Conservation (phyloP, 2,329 filamentous ascomycete genomes). For the Pyrenochaeta sp. region DNA sequence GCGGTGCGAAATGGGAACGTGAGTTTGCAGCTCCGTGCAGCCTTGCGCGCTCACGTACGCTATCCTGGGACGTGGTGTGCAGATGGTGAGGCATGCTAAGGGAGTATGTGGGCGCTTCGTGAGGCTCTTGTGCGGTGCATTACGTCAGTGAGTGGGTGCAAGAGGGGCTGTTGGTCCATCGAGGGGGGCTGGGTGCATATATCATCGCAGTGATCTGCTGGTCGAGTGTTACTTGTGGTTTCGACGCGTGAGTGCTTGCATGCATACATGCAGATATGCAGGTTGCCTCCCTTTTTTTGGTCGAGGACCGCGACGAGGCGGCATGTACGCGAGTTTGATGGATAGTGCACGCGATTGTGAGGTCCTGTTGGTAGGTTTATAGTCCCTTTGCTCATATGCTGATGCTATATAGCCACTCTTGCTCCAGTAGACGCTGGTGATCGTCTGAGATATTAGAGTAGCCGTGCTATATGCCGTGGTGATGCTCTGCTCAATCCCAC, state of each 20-base stretch:
- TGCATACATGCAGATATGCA: constrained; percentile 1
- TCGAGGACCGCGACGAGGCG: constrained; percentile 34
- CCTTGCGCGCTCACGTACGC: constrained; percentile 10
- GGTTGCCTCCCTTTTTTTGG: constrained; percentile 18
- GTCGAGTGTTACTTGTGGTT: constrained; percentile 22
- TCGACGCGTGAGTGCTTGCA: constrained; percentile 22
- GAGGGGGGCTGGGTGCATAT: constrained; percentile 5
- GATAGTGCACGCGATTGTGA: constrained; percentile 12
- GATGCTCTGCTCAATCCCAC: constrained; percentile 8
- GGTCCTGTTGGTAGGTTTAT: constrained; percentile 9
- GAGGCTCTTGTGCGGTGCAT: constrained; percentile 5
- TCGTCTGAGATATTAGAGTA: not conserved
- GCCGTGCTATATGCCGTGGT: not conserved
- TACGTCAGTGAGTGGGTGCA: constrained; percentile 4
- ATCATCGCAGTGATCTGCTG: constrained; percentile 5
- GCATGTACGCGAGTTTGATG: constrained; percentile 31
- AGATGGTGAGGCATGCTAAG: constrained; percentile 7
- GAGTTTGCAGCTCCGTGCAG: constrained; percentile 15
- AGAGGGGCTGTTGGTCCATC: not conserved
- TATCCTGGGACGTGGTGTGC: constrained; percentile 14
- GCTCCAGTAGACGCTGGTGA: not conserved
- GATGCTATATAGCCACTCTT: not conserved
- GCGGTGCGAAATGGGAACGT: constrained; percentile 33
- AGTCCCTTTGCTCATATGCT: not conserved
- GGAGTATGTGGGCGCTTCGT: constrained; percentile 1